Evolutionary conservation across 2,329 filamentous ascomycete species (phyloP).

Genomic region (Fusarium lateritium): DNA sequence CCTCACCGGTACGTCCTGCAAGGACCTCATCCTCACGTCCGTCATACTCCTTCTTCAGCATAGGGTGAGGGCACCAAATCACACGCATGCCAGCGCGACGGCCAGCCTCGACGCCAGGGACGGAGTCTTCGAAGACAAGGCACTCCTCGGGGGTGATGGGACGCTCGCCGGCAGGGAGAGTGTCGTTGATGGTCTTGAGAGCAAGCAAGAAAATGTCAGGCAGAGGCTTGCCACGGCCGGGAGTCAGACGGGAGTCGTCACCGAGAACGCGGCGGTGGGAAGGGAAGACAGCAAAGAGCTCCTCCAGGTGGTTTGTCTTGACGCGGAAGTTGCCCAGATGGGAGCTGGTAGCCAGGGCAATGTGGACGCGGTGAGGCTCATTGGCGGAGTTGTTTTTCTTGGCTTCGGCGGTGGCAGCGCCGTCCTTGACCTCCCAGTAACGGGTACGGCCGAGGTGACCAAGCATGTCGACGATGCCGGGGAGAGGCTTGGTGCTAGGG

Average conservation of each 20-base stretch:
- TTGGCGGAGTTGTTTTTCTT: constrained; percentile 33
- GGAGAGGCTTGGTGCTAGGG: constrained; percentile 79
- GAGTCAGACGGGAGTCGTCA: constrained; percentile 83
- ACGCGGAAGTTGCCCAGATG: constrained; percentile 79
- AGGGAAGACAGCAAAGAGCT: constrained; percentile 77
- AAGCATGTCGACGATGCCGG: constrained; percentile 82
- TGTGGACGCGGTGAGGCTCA: constrained; percentile 69
- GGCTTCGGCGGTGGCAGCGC: constrained; percentile 42
- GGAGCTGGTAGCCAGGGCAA: constrained; percentile 89
- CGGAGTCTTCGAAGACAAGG: constrained; percentile 95
- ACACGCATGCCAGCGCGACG: constrained; percentile 95
- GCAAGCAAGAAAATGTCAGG: constrained; percentile 96
- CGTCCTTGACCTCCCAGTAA: constrained; percentile 61
- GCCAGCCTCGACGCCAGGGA: constrained; percentile 92
- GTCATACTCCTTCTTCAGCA: constrained; percentile 80
- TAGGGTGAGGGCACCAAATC: constrained; percentile 90
- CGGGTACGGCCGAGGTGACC: constrained; percentile 68
- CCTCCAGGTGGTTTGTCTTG: constrained; percentile 76
- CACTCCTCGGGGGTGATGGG: constrained; percentile 87
- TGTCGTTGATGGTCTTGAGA: constrained; percentile 85
- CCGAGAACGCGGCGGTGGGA: constrained; percentile 82
- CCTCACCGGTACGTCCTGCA: constrained; percentile 83
- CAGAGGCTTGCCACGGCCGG: constrained; percentile 90
- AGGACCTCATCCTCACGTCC: constrained; percentile 86
- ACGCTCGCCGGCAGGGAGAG: constrained; percentile 72